phyloP scores from a whole-genome alignment of 495 filamentous ascomycete genomes.

The Mycothermus thermophilus region DNA sequence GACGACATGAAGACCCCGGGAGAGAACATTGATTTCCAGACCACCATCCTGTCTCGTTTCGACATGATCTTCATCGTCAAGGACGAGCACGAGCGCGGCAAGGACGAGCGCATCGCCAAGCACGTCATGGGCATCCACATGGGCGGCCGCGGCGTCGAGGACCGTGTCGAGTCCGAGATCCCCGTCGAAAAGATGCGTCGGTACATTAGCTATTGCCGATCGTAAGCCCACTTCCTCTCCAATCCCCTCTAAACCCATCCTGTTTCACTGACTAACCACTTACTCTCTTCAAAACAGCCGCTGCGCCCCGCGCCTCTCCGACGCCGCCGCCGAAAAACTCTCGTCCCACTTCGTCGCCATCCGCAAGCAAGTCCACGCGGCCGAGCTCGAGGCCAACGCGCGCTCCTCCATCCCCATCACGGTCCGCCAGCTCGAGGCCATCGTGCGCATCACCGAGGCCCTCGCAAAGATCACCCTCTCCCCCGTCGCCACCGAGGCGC shows the following conservation, averaged over 20 bases:
- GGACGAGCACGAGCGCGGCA: conserved; percentile 78
- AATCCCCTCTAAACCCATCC: no score
- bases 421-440: conserved; percentile 90
- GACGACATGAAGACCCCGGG: conserved; percentile 96
- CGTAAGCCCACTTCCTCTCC: conserved; percentile 40
- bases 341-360: conserved; percentile 96
- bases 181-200: conserved; percentile 94
- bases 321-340: conserved; percentile 90
- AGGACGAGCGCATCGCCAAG: conserved; percentile 86
- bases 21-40: conserved; percentile 99
- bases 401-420: conserved; percentile 95
- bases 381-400: conserved; percentile 72
- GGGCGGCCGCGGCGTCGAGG: conserved; percentile 73
- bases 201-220: conserved; percentile 95
- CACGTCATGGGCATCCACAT: conserved; percentile 98
- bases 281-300: conserved; percentile 36
- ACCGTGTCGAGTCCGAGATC: conserved; percentile 72
- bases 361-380: conserved; percentile 81
- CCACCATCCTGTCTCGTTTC: conserved; percentile 94
- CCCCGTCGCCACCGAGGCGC: conserved; percentile 70
- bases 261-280: neutral
- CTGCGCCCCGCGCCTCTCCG: conserved; percentile 83
- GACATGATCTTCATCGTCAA: conserved; percentile 99
- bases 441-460: conserved; percentile 92
- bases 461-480: conserved; percentile 82